Evolutionary conservation across 163 green algal species (phyloP), one percentile per base, ranked within the genome.

Genomic region (Botryococcus braunii): DNA sequence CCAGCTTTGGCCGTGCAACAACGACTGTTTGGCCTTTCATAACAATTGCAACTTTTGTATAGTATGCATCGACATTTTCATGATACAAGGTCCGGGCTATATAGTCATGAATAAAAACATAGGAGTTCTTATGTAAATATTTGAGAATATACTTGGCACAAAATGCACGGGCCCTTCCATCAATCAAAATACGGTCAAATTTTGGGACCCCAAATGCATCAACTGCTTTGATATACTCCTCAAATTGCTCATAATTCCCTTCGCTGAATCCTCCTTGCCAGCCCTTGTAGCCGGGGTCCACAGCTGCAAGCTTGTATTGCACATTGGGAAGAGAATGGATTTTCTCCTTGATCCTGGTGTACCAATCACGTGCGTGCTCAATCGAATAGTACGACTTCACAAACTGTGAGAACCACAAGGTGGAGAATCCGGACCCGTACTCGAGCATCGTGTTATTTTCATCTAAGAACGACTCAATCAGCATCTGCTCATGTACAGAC

Each of bases 321-420:
- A 56, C 60, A 4, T 66, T 49, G 25, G 60, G 60, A 21, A 49
- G 60, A 21, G 34, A 37, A n/a, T 23, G n/a, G 17, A 66, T 6
- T 5, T 49, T 66, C 6, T n/a, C 7, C 25, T 43, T 23, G 1
- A 66, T 50, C 13, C n/a, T 50, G 25, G 50, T 23, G 37, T 60
- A 31, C 57, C 57, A 65, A 8, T 40, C 27, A 7, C 32, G 57
- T 56, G 50, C 5, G 35, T 66, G 60, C 35, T 66, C 60, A 8
- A 66, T 66, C 38, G 36, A n/a, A 25, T 66, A 50, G 35, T 66
- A 66, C 5, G 50, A 13, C 25, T n/a, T 25, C 13, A 66, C 60
- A 66, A 66, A 66, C 7, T 66, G 60, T 23, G 60, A 66, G 37
- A 66, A 66, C 60, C 60, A 66, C 38, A 50, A 21, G 35, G 60